These are phyloP conservation scores for Annulohypoxylon stygium DNA, from an alignment of 495 filamentous ascomycete genomes.

Conservation along the genomic window DNA sequence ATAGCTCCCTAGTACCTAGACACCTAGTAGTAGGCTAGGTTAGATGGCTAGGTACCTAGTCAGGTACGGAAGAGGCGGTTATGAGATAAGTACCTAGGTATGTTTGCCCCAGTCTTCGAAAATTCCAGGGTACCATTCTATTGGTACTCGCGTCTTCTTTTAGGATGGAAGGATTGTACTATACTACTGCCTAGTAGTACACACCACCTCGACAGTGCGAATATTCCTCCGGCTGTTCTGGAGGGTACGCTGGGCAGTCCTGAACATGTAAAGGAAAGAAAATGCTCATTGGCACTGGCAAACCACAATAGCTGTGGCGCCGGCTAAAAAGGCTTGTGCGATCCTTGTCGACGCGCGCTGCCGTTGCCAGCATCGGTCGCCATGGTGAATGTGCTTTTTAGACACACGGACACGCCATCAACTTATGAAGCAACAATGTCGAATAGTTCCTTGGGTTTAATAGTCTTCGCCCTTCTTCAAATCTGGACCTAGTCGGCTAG, in stretches of 20 bases:
- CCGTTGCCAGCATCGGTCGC: slow-evolving; percentile 2
- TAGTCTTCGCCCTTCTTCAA: slow-evolving; percentile 3
- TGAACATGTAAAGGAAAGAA: background rate
- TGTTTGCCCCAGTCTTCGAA: slow-evolving; percentile 4
- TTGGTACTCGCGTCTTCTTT: slow-evolving; percentile 19
- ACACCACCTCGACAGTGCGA: slow-evolving; percentile 16
- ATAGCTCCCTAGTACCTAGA: background rate
- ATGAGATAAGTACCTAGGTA: background rate
- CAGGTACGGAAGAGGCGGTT: slow-evolving; percentile 1
- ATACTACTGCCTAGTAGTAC: no score
- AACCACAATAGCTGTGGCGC: slow-evolving; percentile 12
- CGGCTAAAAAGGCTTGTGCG: slow-evolving; percentile 34
- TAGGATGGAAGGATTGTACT: slow-evolving; percentile 33
- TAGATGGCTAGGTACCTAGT: background rate
- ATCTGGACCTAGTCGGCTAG: background rate
- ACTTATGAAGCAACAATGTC: background rate
- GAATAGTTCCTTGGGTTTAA: background rate
- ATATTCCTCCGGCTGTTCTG: background rate
- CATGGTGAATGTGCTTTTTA: slow-evolving; percentile 8
- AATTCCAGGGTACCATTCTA: slow-evolving; percentile 11
- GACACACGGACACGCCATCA: slow-evolving; percentile 1
- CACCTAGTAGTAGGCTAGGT: background rate
- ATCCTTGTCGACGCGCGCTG: slow-evolving; percentile 28
- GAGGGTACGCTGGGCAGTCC: background rate
- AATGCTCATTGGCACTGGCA: slow-evolving; percentile 18